These are phyloP conservation scores for Rostrohypoxylon terebratum DNA, from an alignment of 495 filamentous ascomycete genomes.

Conservation along the genomic window DNA sequence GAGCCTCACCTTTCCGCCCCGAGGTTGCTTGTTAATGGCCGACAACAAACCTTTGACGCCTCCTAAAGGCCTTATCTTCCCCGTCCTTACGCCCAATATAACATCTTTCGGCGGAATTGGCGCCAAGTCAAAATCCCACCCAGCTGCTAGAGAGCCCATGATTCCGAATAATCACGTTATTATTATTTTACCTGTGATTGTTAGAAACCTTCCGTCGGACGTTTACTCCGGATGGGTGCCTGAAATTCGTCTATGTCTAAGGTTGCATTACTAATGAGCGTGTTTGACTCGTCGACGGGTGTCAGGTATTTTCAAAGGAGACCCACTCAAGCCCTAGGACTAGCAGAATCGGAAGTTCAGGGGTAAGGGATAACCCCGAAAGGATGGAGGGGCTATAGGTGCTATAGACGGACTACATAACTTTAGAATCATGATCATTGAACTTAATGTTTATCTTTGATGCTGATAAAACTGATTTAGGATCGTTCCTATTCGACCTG, in stretches of 20 bases:
- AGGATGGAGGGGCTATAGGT: slow-evolving; percentile 14
- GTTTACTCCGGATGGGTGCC: neutral
- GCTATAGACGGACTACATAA: neutral
- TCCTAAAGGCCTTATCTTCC: slow-evolving; percentile 53
- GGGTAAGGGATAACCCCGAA: slow-evolving; percentile 16
- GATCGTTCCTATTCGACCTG: no score
- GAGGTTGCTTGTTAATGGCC: slow-evolving; percentile 59
- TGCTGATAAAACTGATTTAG: neutral
- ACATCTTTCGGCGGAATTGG: slow-evolving; percentile 63
- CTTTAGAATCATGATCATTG: neutral
- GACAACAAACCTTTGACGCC: slow-evolving; percentile 49
- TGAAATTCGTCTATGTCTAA: neutral
- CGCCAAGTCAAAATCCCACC: slow-evolving; percentile 75
- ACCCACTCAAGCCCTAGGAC: slow-evolving; percentile 2
- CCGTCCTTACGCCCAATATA: slow-evolving; percentile 56
- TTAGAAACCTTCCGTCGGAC: neutral
- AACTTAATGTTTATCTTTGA: neutral
- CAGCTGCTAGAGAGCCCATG: slow-evolving; percentile 63
- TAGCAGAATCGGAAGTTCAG: slow-evolving; percentile 14
- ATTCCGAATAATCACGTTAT: neutral
- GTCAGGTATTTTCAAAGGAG: slow-evolving; percentile 17
- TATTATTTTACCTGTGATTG: neutral
- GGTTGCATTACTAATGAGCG: neutral
- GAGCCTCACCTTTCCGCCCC: slow-evolving; percentile 47
- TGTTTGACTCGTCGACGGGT: slow-evolving; percentile 29